Base-by-base conservation (phyloP, 2,329 filamentous ascomycete genomes). In the Sclerotinia glacialis region DNA sequence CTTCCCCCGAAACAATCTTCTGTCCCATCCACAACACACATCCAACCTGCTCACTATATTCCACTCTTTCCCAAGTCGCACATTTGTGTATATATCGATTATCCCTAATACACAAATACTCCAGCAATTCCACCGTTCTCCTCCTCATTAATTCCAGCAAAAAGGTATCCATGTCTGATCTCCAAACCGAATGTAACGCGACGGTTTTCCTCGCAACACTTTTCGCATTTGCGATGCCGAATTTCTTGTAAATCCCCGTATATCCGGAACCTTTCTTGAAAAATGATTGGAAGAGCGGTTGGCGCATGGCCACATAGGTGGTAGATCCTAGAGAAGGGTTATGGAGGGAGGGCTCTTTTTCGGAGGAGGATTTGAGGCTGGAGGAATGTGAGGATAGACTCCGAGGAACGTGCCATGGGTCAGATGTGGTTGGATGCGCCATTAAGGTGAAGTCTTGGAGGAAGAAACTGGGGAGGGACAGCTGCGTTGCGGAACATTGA, bases 401-500 rank as follows among this genome's bases (percentile, higher is more conserved):
- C 11, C 77, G 78, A 0, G 87, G 88, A 21, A 86, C 78, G 75
- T 83, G 85, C 85, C 85, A 90, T 0, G 82, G 78, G 2, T 78
- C 71, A 0, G 76, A 73, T 0, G 83, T 85, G 12, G 80, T 77
- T 0, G 87, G 87, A 65, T 89, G 82, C 0, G 78, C 73, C 16
- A 86, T 78, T 2, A 86, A 72, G 37, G 82, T 81, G 68, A 92
- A 87, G 42, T 84, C 80, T 65, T 89, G 84, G 5, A 91, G 78
- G 74, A 92, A 89, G 72, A 83, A 86, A 18, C 76, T 77, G 1
- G 90, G 90, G 8, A 91, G 76, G 1, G 74, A 73, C 0, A 76
- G 74, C 0, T 72, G 68, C 1, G 86, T 86, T 42, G 83, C 74
- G 28, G 76, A 72, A 72, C 88, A 91, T 66, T 75, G 71, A 64